A percentile compares a stretch with the other conserved stretches of the same genome.
Conservation (phyloP, 1,284 basidiomycete species). For the Malassezia globosa region DNA sequence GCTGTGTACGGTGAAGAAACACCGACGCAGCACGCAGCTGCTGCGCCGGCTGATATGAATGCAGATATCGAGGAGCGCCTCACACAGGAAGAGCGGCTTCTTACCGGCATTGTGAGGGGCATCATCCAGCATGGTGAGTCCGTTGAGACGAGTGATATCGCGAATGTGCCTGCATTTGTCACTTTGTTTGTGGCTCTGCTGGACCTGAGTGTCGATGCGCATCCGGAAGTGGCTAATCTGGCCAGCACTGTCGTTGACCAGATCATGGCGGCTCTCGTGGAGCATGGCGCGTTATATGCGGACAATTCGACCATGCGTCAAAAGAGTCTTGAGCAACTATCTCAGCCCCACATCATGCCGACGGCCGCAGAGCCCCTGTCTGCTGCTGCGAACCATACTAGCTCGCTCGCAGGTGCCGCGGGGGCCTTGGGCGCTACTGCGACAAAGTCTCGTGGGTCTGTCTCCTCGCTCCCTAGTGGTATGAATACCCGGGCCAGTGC, state of each 20-base stretch:
- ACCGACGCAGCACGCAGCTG: background rate
- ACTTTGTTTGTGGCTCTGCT: conserved; percentile 80
- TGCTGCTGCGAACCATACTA: background rate
- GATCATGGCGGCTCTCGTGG: conserved; percentile 73
- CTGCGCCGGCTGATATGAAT: background rate
- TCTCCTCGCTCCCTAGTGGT: too few relatives aligned
- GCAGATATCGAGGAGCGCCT: conserved; percentile 10
- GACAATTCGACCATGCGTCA: conserved; percentile 16
- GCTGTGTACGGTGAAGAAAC: background rate
- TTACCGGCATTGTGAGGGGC: conserved; percentile 61
- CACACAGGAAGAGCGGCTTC: conserved; percentile 53
- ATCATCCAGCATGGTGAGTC: conserved; percentile 54
- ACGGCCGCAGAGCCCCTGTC: background rate
- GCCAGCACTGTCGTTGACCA: conserved; percentile 88
- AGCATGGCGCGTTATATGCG: conserved; percentile 63
- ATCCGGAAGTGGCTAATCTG: conserved; percentile 78
- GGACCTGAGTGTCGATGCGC: conserved; percentile 83
- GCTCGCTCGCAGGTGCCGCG: too few relatives aligned
- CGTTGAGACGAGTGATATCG: conserved; percentile 67
- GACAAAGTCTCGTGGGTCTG: too few relatives aligned
- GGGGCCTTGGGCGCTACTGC: too few relatives aligned
- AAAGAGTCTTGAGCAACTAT: background rate
- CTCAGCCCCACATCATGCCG: conserved; percentile 1
- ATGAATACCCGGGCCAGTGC: too few relatives aligned
- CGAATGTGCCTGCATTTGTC: conserved; percentile 72